Evolutionary conservation across 2,329 filamentous ascomycete genomes (phyloP).

Genomic region (Cladophialophora exuberans): DNA sequence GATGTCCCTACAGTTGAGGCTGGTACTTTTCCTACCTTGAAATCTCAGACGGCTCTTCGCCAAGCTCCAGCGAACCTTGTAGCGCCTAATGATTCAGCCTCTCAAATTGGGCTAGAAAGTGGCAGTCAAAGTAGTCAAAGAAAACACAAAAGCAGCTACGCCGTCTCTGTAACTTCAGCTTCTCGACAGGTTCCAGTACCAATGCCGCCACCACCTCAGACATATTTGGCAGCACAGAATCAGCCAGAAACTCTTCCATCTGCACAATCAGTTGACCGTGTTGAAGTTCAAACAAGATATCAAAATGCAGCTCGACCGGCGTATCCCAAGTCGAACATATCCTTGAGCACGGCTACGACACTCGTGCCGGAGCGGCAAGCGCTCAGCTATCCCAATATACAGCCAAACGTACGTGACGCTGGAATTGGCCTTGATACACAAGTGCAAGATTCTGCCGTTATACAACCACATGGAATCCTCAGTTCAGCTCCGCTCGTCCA

Average conservation of each 20-base stretch:
- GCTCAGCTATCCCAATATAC: neutral
- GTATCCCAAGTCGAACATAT: slow-evolving; percentile 19
- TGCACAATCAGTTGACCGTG: neutral
- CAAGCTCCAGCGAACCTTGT: neutral
- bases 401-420: neutral
- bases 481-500: neutral
- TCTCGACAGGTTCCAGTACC: neutral
- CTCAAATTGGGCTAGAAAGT: slow-evolving; percentile 13
- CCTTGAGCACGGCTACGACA: slow-evolving; percentile 23
- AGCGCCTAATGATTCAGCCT: slow-evolving; percentile 23
- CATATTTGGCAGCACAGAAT: neutral
- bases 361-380: slow-evolving; percentile 13
- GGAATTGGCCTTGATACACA: too few relatives aligned
- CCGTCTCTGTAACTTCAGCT: neutral
- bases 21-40: slow-evolving; percentile 34
- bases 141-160: neutral
- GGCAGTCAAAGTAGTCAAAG: neutral
- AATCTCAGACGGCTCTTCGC: slow-evolving; percentile 9
- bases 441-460: neutral
- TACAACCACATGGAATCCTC: neutral
- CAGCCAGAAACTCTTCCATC: neutral
- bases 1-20: slow-evolving; percentile 50
- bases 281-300: neutral
- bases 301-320: neutral
- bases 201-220: slow-evolving; percentile 13